Percentiles rank a stretch among this genome's conserved stretches.
These are phyloP conservation scores for Pestalotiopsis sp. DNA, from an alignment of 2,329 filamentous ascomycete genomes.

Conservation along the genomic window DNA sequence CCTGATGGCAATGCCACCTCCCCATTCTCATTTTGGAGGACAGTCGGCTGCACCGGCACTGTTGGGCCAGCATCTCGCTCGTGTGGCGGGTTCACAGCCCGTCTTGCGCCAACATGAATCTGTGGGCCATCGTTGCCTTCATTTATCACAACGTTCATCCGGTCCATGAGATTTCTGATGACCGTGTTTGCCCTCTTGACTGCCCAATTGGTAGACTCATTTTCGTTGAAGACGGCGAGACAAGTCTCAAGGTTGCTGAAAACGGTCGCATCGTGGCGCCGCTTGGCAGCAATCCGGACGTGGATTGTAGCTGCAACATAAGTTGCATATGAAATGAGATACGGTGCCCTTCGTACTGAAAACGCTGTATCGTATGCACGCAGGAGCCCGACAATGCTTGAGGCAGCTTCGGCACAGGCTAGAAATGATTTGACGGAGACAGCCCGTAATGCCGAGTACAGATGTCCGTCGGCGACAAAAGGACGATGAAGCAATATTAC, in stretches of 20 bases:
- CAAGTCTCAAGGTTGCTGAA: conserved; percentile 45
- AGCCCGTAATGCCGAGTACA: conserved; percentile 43
- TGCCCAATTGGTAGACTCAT: conserved; percentile 53
- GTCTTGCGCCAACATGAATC: neutral
- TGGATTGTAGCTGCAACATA: conserved; percentile 58
- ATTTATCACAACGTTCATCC: conserved; percentile 37
- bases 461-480: conserved; percentile 52
- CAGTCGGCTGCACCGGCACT: no score
- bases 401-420: conserved; percentile 49
- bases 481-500: conserved; percentile 57
- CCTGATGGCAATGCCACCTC: neutral
- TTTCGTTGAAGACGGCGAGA: conserved; percentile 48
- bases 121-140: neutral
- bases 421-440: conserved; percentile 46
- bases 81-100: neutral
- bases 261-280: conserved; percentile 40
- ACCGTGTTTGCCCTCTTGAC: conserved; percentile 48
- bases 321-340: conserved; percentile 57
- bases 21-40: neutral
- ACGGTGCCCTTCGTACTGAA: conserved; percentile 49
- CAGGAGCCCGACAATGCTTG: conserved; percentile 45
- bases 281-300: conserved; percentile 51
- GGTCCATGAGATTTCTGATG: conserved; percentile 47
- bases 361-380: conserved; percentile 48
- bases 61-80: neutral